Base-by-base conservation (phyloP, 768 basidiomycete genomes). In the Aureoboletus auriporus region DNA sequence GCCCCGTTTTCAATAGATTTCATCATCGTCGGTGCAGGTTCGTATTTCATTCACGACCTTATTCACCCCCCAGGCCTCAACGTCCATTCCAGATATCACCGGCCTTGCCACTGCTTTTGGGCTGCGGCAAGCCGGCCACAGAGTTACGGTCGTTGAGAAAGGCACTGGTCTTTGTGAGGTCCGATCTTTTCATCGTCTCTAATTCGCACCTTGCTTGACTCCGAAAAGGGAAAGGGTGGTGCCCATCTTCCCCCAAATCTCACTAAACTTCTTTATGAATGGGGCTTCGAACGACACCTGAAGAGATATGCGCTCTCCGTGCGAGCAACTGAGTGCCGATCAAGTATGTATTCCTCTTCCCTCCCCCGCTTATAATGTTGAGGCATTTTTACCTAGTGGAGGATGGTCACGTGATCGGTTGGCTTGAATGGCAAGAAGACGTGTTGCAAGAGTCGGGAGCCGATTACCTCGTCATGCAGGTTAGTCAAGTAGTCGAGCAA, bases 31-130 rank as follows among this genome's bases (percentile, higher is more conserved):
- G 65, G 65, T 37, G 64, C 66, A 51, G 66, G 65, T 62, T 13
- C 23, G 57, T 47, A 6, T 14, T n/a, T 12, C 16, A 10, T 26
- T 12, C 41, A 23, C 20, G 20, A 23, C 20, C 20, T 4, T 23
- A 23, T 23, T 23, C 20, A 23, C 23, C 10, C 13, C 13, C 4
- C 30, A 5, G 20, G 20, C 31, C 20, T 23, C 20, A 23, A 23
- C 20, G 20, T 23, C 20, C 20, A 23, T 23, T 23, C 20, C 20
- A 68, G 65, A 77, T 31, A 66, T 83, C 33, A 67, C 77, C 38
- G 84, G 84, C 17, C 73, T 85, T 17, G 76, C 83, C 6, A 67
- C 75, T 8, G 83, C 83, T 9, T 77, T 75, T 57, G 66, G 77
- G n/a, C 67, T 86, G 36, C 69, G 71, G 35, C 75, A 72, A 50